Evolutionary conservation across 2,329 filamentous ascomycete genomes (phyloP).

Genomic region (Nemania abortiva): DNA sequence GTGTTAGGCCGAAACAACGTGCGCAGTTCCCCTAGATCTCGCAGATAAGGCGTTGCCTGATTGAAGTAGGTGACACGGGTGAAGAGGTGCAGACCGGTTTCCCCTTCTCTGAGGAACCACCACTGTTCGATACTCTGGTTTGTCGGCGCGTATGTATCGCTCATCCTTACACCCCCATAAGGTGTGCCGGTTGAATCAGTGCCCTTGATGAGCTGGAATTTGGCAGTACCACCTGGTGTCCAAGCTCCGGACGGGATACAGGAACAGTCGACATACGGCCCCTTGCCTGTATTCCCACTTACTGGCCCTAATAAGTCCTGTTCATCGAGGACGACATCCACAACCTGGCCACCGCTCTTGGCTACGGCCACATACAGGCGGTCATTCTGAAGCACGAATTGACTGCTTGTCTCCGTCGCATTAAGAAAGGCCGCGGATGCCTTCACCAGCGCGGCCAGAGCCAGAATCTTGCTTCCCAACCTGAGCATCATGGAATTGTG

Average conservation of each 20-base stretch:
- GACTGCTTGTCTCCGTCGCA: slow-evolving; percentile 25
- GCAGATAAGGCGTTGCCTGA: slow-evolving; percentile 63
- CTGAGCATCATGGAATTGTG: slow-evolving; percentile 22
- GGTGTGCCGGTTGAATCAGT: slow-evolving; percentile 53
- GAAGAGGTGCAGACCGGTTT: slow-evolving; percentile 73
- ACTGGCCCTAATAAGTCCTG: slow-evolving; percentile 63
- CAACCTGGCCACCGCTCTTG: slow-evolving; percentile 54
- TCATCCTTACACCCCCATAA: slow-evolving; percentile 71
- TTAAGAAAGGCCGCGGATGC: slow-evolving; percentile 31
- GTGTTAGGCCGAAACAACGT: slow-evolving; percentile 72
- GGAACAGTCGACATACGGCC: slow-evolving; percentile 73
- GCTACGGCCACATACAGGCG: slow-evolving; percentile 49
- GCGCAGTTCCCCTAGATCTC: slow-evolving; percentile 70
- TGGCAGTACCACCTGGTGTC: slow-evolving; percentile 65
- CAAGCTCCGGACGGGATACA: slow-evolving; percentile 69
- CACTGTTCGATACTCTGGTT: slow-evolving; percentile 72
- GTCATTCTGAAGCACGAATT: slow-evolving; percentile 38
- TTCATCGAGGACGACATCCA: slow-evolving; percentile 53
- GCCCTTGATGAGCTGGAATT: slow-evolving; percentile 63
- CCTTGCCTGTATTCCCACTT: slow-evolving; percentile 58
- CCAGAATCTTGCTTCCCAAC: slow-evolving; percentile 23
- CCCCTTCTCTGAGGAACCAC: slow-evolving; percentile 72
- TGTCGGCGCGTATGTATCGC: slow-evolving; percentile 67
- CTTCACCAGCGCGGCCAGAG: slow-evolving; percentile 21
- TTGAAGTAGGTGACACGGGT: slow-evolving; percentile 70